Conservation (phyloP, 805 yeast genomes). For the Kodamaea sagamina region DNA sequence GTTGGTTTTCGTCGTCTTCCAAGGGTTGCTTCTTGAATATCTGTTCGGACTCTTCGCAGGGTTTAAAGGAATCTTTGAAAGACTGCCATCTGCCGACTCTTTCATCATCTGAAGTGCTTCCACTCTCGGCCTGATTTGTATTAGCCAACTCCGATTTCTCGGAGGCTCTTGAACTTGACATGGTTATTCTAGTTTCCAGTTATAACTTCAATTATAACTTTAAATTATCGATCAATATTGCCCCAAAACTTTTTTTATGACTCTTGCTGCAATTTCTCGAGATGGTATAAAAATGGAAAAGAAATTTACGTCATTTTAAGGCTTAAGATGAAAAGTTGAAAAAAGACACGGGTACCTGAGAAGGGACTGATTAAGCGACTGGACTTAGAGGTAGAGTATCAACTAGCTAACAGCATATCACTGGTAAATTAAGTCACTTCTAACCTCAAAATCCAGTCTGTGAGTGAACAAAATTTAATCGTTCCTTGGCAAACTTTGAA, state of each 20-base stretch:
- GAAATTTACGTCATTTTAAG: no score
- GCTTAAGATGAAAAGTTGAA: no score
- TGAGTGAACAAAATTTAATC: no score
- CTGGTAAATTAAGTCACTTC: no score
- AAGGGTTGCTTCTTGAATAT: conserved; percentile 5
- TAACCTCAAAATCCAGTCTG: no score
- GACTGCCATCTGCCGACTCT: conserved; percentile 36
- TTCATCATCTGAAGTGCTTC: not conserved
- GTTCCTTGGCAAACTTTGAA: no score
- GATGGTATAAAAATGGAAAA: not conserved
- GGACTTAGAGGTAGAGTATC: no score
- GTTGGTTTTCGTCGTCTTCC: conserved; percentile 23
- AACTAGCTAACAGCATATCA: no score
- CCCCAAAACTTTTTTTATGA: not conserved
- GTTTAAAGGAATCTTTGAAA: conserved; percentile 53
- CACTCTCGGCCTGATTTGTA: not conserved
- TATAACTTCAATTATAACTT: not conserved
- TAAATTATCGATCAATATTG: not conserved
- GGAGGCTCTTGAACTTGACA: no score
- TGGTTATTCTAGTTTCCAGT: not conserved
- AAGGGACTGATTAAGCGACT: no score
- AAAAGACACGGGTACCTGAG: no score
- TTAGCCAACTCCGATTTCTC: no score
- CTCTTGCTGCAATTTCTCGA: conserved; percentile 3
- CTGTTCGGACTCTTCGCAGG: conserved; percentile 29